phyloP scores from a whole-genome alignment of 1,284 basidiomycete genomes.

The Leccinum pachyderme region DNA sequence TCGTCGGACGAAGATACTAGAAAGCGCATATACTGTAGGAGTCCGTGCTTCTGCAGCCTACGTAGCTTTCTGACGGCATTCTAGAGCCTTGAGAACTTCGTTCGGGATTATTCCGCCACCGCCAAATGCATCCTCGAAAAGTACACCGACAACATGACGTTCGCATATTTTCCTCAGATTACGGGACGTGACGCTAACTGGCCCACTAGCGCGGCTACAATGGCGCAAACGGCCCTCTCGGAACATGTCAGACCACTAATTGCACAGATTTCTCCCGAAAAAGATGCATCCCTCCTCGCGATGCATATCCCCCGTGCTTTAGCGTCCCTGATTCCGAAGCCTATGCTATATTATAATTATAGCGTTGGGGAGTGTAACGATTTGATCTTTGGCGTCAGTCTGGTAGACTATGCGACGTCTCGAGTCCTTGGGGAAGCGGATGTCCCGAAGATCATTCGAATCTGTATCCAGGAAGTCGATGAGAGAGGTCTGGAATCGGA shows the following conservation, averaged over 20 bases:
- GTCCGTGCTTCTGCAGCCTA: slow-evolving; percentile 12
- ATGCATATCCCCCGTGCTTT: slow-evolving; percentile 57
- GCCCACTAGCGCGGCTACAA: slow-evolving; percentile 55
- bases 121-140: slow-evolving; percentile 65
- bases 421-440: slow-evolving; percentile 73
- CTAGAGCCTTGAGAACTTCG: slow-evolving; percentile 79
- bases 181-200: slow-evolving; percentile 15
- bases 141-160: slow-evolving; percentile 80
- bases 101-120: slow-evolving; percentile 68
- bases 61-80: slow-evolving; percentile 10
- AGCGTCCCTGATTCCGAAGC: slow-evolving; percentile 60
- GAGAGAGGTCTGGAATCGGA: slow-evolving; percentile 76
- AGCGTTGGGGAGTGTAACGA: slow-evolving; percentile 86
- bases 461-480: slow-evolving; percentile 87
- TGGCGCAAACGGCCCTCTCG: slow-evolving; percentile 68
- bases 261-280: slow-evolving; percentile 65
- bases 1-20: slow-evolving; percentile 77
- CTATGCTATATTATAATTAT: slow-evolving; percentile 74
- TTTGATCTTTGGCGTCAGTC: slow-evolving; percentile 88
- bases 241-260: slow-evolving; percentile 56
- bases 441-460: slow-evolving; percentile 80
- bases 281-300: slow-evolving; percentile 60
- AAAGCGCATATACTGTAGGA: slow-evolving; percentile 73
- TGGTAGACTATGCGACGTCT: slow-evolving; percentile 90
- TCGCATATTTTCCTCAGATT: slow-evolving; percentile 26